phyloP scores from a whole-genome alignment of 768 basidiomycete genomes.

The Boletales sp. region DNA sequence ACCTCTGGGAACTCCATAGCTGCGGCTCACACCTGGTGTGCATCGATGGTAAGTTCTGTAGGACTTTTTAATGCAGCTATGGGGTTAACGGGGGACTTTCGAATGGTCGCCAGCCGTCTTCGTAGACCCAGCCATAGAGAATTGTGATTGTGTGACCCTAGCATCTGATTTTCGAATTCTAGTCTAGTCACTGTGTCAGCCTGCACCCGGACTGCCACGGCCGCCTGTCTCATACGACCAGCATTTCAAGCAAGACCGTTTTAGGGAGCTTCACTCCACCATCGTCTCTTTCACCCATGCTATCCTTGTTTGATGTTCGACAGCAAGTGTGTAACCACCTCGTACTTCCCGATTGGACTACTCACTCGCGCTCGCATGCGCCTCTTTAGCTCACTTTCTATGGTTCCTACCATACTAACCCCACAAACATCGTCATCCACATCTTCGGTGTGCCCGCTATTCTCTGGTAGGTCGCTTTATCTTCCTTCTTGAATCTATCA shows the following conservation, averaged over 20 bases:
- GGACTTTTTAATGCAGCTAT: too few species aligned
- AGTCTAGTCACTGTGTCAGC: too few species aligned
- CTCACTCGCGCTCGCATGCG: not conserved
- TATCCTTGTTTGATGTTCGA: slow-evolving; percentile 59
- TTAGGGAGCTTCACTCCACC: too few species aligned
- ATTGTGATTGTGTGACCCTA: not conserved
- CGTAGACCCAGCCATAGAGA: not conserved
- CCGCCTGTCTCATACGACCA: too few species aligned
- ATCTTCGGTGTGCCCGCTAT: slow-evolving; percentile 81
- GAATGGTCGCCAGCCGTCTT: not conserved
- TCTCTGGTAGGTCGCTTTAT: slow-evolving; percentile 54
- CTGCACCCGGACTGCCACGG: too few species aligned
- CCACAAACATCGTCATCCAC: slow-evolving; percentile 81
- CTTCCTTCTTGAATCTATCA: slow-evolving; percentile 7
- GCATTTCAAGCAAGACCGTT: too few species aligned
- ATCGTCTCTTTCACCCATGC: slow-evolving; percentile 22
- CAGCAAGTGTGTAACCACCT: slow-evolving; percentile 51
- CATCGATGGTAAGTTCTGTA: too few species aligned
- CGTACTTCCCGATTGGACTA: slow-evolving; percentile 6
- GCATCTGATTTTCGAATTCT: too few species aligned
- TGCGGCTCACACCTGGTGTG: too few species aligned
- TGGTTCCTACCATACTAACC: slow-evolving; percentile 86
- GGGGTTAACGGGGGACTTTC: too few species aligned
- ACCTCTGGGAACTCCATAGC: too few species aligned
- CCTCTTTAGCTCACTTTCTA: slow-evolving; percentile 78